Evolutionary conservation across 1,284 basidiomycete species (phyloP), one percentile per base, ranked within the genome.

Genomic region (Irpex sp.): DNA sequence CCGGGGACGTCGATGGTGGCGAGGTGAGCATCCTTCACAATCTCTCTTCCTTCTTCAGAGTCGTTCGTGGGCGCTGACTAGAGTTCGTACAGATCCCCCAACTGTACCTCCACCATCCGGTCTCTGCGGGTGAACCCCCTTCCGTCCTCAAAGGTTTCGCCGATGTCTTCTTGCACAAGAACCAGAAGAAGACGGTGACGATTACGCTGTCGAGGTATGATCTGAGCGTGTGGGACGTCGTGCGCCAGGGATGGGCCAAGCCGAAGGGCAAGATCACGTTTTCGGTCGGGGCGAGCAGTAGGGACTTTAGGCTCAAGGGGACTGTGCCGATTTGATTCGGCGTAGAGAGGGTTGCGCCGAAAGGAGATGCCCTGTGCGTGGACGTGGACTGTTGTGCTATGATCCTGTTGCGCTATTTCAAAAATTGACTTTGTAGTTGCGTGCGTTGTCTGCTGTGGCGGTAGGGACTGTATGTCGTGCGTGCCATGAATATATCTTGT

Each of bases 241-340:
- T 66, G 5, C 70, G 72, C 51, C 85, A 86, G 70, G 81, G 81
- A 5, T 87, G 84, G 85, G 73, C 73, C 65, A 79, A 78, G 66
- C 82, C 83, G 0, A 61, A 72, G 8, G 84, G 83, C 2, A 70
- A 63, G 60, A 79, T 83, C 64, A 74, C 73, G 21, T 70, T 85
- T 59, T 74, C 76, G 2, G 72, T 86, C n/a, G 84, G 84, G 37
- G 77, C 80, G 63, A 86, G 84, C 70, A 84, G 82, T 64, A 72
- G 85, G 50, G 81, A 85, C 69, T 75, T 74, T 57, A 66, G 72
- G 61, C 65, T 78, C 63, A 63, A 60, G 13, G 73, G 74, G 31
- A 67, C 62, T 19, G 63, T 78, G 31, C 72, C 74, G 13, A 33
- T 71, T n/a, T 71, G 66, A 70, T 33, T 33, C 31, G 31, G 31